Percentiles rank a stretch among this genome's conserved stretches.
Evolutionary conservation across 768 basidiomycete genomes (phyloP).

Genomic region (Phylloporus sp.): DNA sequence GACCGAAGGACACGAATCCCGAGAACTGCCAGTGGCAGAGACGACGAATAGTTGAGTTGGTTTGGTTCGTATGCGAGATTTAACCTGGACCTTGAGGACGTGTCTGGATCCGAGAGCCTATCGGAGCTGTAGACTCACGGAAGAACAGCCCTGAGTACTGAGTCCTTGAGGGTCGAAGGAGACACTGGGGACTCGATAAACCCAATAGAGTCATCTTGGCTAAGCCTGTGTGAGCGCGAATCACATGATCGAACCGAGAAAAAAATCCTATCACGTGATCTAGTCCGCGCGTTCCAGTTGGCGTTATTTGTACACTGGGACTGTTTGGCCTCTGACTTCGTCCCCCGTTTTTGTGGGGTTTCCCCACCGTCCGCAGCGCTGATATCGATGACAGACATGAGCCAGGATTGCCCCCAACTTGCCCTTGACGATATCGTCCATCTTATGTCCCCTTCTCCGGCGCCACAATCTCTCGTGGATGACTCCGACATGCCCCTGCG

Average conservation of each 20-base stretch:
- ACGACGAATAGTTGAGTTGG: no score
- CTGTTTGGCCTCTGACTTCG: conserved; percentile 32
- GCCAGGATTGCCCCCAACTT: conserved; percentile 37
- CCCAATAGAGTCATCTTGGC: no score
- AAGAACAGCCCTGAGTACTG: no score
- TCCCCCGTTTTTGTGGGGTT: conserved; percentile 7
- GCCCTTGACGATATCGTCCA: conserved; percentile 56
- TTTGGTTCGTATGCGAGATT: no score
- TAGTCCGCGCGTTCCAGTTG: conserved; percentile 34
- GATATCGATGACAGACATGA: conserved; percentile 20
- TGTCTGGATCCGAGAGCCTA: no score
- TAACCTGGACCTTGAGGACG: no score
- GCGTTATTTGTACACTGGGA: conserved; percentile 25
- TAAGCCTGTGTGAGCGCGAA: no score
- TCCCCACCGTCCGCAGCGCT: conserved; percentile 7
- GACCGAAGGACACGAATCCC: no score
- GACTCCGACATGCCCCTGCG: conserved; percentile 19
- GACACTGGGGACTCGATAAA: neutral
- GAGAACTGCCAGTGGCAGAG: no score
- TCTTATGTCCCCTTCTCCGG: conserved; percentile 49
- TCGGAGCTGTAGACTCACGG: no score
- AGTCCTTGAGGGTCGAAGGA: no score
- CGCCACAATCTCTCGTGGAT: conserved; percentile 22
- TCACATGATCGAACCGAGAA: conserved; percentile 26
- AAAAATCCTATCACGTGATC: conserved; percentile 32